Conservation (phyloP, 495 filamentous ascomycete species). For the Letharia columbiana region DNA sequence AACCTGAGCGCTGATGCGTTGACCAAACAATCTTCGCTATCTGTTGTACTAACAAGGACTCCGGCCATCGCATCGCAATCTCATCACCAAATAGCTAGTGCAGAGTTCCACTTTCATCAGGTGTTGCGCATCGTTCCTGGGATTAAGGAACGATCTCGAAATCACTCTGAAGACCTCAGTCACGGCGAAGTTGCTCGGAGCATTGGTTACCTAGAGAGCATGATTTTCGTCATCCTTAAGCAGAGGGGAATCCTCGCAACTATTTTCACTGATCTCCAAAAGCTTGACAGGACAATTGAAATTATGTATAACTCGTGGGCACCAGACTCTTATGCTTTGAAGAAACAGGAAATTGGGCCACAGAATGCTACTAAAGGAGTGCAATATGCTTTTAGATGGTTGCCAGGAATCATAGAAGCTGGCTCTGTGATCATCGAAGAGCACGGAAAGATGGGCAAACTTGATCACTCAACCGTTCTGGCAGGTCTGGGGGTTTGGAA, state of each 20-base stretch:
- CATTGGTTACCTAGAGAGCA: conserved; percentile 71
- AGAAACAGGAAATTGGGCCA: conserved; percentile 22
- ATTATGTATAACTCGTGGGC: conserved; percentile 40
- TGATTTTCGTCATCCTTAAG: conserved; percentile 57
- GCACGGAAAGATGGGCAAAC: conserved; percentile 51
- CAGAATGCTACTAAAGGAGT: conserved; percentile 10
- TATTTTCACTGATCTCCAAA: conserved; percentile 32
- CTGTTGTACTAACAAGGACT: conserved; percentile 54
- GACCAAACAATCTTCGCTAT: conserved; percentile 59
- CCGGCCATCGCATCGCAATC: conserved; percentile 24
- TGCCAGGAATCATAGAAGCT: conserved; percentile 41
- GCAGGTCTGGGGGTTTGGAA: conserved; percentile 42
- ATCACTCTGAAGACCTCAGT: conserved; percentile 78
- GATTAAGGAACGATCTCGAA: conserved; percentile 52
- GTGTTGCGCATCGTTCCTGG: conserved; percentile 60
- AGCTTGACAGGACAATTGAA: conserved; percentile 32
- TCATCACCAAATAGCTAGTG: conserved; percentile 14
- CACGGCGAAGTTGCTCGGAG: conserved; percentile 66
- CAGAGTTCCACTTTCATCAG: conserved; percentile 72
- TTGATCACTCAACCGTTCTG: conserved; percentile 36
- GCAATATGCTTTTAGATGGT: conserved; percentile 35
- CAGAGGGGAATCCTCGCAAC: conserved; percentile 53
- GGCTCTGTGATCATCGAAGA: conserved; percentile 42
- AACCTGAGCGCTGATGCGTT: conserved; percentile 64
- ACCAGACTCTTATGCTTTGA: conserved; percentile 23